These are phyloP conservation scores for Diaporthe velutina DNA, from an alignment of 2,329 filamentous ascomycete genomes.

Conservation along the genomic window DNA sequence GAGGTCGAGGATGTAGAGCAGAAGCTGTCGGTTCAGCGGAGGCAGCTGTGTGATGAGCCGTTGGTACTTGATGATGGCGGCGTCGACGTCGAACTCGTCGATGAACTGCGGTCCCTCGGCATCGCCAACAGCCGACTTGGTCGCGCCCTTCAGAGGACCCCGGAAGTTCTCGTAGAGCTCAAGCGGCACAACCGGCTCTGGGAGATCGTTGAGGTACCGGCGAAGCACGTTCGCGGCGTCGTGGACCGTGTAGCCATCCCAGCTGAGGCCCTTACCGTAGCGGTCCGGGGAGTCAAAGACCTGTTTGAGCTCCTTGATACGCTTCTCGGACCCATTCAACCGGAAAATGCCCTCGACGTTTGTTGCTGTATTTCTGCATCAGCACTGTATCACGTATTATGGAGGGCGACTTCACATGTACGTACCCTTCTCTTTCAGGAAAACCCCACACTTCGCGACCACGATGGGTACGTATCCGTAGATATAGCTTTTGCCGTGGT, in stretches of 20 bases:
- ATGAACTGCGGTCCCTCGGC: constrained; percentile 77
- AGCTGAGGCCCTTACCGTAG: constrained; percentile 96
- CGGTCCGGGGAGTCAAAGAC: constrained; percentile 94
- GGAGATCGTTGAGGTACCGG: constrained; percentile 94
- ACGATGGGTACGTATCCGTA: constrained; percentile 99
- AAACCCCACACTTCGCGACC: constrained; percentile 97
- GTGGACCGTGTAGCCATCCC: constrained; percentile 98
- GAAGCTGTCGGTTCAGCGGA: constrained; percentile 90
- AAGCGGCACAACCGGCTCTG: constrained; percentile 95
- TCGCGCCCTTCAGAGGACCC: constrained; percentile 80
- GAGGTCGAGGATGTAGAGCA: constrained; percentile 95
- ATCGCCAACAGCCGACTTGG: constrained; percentile 79
- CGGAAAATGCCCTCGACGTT: constrained; percentile 97
- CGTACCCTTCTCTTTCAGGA: constrained; percentile 96
- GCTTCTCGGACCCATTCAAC: constrained; percentile 94
- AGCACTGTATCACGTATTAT: constrained; percentile 33
- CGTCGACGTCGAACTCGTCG: constrained; percentile 79
- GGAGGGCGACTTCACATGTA: constrained; percentile 37
- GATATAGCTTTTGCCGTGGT: constrained; percentile 93
- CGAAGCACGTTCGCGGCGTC: constrained; percentile 97
- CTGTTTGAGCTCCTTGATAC: constrained; percentile 95
- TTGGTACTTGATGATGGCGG: constrained; percentile 87
- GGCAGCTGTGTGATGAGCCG: constrained; percentile 92
- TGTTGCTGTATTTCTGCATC: constrained; percentile 73
- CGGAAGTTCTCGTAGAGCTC: constrained; percentile 94